phyloP scores from a whole-genome alignment of 495 filamentous ascomycete species.

The Penicillium turbatum region DNA sequence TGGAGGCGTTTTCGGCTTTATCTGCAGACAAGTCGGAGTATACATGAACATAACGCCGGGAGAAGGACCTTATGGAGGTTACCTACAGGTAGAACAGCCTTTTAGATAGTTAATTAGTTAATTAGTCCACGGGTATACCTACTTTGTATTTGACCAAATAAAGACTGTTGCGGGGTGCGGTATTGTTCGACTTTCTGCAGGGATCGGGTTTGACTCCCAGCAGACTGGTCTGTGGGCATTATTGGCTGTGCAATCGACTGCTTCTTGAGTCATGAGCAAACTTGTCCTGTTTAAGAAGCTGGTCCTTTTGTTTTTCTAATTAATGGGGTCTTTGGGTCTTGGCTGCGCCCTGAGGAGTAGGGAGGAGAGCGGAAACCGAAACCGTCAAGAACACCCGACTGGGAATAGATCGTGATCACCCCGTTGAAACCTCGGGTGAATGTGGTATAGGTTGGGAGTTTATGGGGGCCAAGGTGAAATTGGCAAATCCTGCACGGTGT shows the following conservation, averaged over 20 bases:
- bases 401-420: neutral
- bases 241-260: neutral
- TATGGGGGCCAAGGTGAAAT: neutral
- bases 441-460: neutral
- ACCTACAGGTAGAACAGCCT: no score
- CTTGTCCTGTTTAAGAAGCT: neutral
- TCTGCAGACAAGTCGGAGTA: no score
- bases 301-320: neutral
- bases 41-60: neutral
- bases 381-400: neutral
- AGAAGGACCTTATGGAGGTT: neutral
- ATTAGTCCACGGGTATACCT: no score
- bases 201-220: neutral
- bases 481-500: constrained; percentile 4
- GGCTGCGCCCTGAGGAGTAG: neutral
- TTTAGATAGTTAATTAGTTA: no score
- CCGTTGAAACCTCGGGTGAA: neutral
- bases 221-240: neutral
- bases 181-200: constrained; percentile 1
- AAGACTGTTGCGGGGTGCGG: neutral
- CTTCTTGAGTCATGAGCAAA: neutral
- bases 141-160: no score
- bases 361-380: no score
- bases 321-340: neutral
- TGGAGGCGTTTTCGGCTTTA: no score